Conservation (phyloP, 495 filamentous ascomycete genomes). For the Coniosporium apollinis region DNA sequence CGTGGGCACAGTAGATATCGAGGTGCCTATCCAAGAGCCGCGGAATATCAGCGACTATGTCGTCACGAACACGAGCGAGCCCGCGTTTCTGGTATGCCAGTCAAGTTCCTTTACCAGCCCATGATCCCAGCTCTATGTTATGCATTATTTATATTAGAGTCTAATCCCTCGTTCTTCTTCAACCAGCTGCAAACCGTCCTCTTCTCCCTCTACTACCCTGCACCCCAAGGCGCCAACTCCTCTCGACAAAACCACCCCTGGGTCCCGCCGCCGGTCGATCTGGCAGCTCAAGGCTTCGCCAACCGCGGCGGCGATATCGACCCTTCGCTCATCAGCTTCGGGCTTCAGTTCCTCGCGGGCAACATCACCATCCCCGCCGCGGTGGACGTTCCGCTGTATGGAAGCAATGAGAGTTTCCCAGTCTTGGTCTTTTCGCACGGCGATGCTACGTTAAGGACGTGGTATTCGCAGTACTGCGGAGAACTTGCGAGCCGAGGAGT, state of each 20-base stretch:
- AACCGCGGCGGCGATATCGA: no score
- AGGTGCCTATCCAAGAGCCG: slow-evolving; percentile 21
- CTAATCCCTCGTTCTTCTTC: no score
- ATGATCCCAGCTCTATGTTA: no score
- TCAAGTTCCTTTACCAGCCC: not conserved
- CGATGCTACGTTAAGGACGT: slow-evolving; percentile 31
- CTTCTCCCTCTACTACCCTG: slow-evolving; percentile 33
- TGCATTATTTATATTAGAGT: no score
- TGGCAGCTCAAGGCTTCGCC: slow-evolving; percentile 30
- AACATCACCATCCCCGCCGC: slow-evolving; percentile 28
- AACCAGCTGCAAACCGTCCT: slow-evolving; percentile 29
- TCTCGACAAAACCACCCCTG: slow-evolving; percentile 25
- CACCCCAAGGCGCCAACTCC: slow-evolving; percentile 12
- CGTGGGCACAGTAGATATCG: slow-evolving; percentile 32
- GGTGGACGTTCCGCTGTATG: slow-evolving; percentile 26
- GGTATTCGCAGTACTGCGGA: slow-evolving; percentile 36
- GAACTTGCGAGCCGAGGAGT: slow-evolving; percentile 36
- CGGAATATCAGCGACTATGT: slow-evolving; percentile 19
- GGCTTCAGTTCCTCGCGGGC: slow-evolving; percentile 22
- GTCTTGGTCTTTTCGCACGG: slow-evolving; percentile 38
- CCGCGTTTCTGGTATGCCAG: slow-evolving; percentile 19
- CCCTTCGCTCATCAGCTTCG: slow-evolving; percentile 21
- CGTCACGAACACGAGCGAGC: slow-evolving; percentile 22
- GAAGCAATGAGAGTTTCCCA: slow-evolving; percentile 22
- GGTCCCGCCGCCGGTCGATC: slow-evolving; percentile 31